A percentile compares a stretch with the other conserved stretches of the same genome.
phyloP scores from a whole-genome alignment of 1,139 yeast genomes.

The Scheffersomyces insectosa region DNA sequence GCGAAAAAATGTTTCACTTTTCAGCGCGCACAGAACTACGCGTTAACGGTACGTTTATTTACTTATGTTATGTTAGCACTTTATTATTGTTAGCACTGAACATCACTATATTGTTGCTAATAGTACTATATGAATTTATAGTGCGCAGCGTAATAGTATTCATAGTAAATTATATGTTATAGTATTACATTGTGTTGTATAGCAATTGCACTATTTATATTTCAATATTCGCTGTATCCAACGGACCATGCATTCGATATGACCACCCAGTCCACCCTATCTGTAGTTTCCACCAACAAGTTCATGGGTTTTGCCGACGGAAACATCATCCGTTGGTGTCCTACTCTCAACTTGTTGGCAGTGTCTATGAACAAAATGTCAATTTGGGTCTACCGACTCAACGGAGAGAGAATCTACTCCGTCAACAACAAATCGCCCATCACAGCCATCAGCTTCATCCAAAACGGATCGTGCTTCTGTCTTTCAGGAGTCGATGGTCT shows the following conservation, averaged over 20 bases:
- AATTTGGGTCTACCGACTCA: constrained; percentile 53
- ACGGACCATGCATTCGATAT: neutral
- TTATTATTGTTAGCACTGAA: too few species aligned
- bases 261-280: neutral
- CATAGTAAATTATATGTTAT: too few species aligned
- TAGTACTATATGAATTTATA: too few species aligned
- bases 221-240: too few species aligned
- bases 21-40: too few species aligned
- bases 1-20: too few species aligned
- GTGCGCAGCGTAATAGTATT: too few species aligned
- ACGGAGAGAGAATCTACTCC: constrained; percentile 58
- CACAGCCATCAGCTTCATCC: constrained; percentile 34
- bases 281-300: constrained; percentile 13
- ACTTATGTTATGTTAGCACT: too few species aligned
- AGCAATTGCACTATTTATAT: too few species aligned
- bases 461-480: constrained; percentile 43
- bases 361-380: constrained; percentile 49
- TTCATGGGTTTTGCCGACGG: constrained; percentile 45
- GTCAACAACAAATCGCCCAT: constrained; percentile 39
- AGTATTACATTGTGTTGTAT: too few species aligned
- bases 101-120: too few species aligned
- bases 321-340: constrained; percentile 52
- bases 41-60: too few species aligned
- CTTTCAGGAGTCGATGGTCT: constrained; percentile 46
- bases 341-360: constrained; percentile 54